These are phyloP conservation scores for Collariella sp. DNA, from an alignment of 495 filamentous ascomycete species.

Conservation along the genomic window DNA sequence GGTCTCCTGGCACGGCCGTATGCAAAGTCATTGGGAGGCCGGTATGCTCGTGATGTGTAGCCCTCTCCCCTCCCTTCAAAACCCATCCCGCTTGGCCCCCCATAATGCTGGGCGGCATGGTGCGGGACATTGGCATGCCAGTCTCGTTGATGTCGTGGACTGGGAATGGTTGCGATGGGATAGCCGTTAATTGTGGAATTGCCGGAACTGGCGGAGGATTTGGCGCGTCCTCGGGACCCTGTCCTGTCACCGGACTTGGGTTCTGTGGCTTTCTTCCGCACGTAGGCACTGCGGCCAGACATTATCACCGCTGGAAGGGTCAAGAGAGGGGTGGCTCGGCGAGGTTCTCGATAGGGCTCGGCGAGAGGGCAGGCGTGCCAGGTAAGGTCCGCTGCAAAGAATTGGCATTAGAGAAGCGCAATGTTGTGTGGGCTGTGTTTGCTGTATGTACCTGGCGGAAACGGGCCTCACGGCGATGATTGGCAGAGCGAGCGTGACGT, in stretches of 20 bases:
- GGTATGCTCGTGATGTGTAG: slow-evolving; percentile 6
- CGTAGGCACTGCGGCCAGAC: slow-evolving; percentile 49
- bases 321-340: background rate
- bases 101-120: slow-evolving; percentile 27
- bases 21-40: slow-evolving; percentile 36
- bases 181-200: slow-evolving; percentile 33
- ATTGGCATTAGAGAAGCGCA: no score
- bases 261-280: slow-evolving; percentile 46
- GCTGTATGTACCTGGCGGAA: no score
- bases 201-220: slow-evolving; percentile 31
- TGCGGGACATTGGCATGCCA: slow-evolving; percentile 14
- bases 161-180: slow-evolving; percentile 22
- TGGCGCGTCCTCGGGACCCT: slow-evolving; percentile 21
- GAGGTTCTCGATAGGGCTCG: background rate
- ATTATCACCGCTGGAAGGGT: slow-evolving; percentile 21
- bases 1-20: slow-evolving; percentile 39
- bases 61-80: slow-evolving; percentile 27
- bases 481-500: no score
- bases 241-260: slow-evolving; percentile 28
- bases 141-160: background rate
- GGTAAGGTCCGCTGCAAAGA: no score
- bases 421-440: no score
- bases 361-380: no score
- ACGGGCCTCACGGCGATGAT: no score
- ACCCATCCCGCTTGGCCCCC: slow-evolving; percentile 35